phyloP scores from a whole-genome alignment of 2,329 filamentous ascomycete species.

The Mycogone perniciosa region DNA sequence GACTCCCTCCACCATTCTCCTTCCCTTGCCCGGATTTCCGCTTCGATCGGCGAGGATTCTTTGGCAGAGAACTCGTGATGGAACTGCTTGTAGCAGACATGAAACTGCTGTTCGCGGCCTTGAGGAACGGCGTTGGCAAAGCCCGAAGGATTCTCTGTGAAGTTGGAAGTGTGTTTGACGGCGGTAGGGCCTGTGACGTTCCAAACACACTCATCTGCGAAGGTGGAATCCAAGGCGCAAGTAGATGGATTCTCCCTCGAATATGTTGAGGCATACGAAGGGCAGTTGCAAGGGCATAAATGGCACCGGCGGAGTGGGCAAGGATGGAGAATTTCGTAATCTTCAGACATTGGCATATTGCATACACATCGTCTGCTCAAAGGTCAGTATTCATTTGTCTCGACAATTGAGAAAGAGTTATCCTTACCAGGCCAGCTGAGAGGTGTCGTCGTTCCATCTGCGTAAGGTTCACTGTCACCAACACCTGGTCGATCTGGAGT shows the following conservation, averaged over 20 bases:
- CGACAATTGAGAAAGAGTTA: not conserved
- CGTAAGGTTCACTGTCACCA: conserved; percentile 81
- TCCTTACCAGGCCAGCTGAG: conserved; percentile 84
- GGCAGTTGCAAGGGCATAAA: conserved; percentile 92
- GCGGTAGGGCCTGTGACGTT: conserved; percentile 65
- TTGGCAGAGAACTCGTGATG: conserved; percentile 71
- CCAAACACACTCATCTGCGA: conserved; percentile 82
- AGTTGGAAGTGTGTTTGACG: conserved; percentile 80
- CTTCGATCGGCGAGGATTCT: conserved; percentile 54
- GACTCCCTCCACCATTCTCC: conserved; percentile 30
- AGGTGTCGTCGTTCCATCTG: conserved; percentile 76
- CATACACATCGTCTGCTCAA: conserved; percentile 67
- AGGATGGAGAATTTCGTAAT: conserved; percentile 95
- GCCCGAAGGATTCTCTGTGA: conserved; percentile 87
- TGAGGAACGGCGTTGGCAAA: conserved; percentile 82
- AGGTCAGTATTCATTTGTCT: conserved; percentile 21
- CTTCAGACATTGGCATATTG: conserved; percentile 85
- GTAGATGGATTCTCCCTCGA: conserved; percentile 83
- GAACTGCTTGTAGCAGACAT: conserved; percentile 87
- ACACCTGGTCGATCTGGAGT: conserved; percentile 92
- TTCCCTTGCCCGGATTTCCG: conserved; percentile 43
- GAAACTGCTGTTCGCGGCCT: conserved; percentile 91
- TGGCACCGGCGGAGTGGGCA: conserved; percentile 94
- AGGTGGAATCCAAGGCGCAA: conserved; percentile 95
- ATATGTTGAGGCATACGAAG: conserved; percentile 95